Evolutionary conservation across 1,284 basidiomycete species (phyloP).

Genomic region (Cutaneotrichosporon dermatis): DNA sequence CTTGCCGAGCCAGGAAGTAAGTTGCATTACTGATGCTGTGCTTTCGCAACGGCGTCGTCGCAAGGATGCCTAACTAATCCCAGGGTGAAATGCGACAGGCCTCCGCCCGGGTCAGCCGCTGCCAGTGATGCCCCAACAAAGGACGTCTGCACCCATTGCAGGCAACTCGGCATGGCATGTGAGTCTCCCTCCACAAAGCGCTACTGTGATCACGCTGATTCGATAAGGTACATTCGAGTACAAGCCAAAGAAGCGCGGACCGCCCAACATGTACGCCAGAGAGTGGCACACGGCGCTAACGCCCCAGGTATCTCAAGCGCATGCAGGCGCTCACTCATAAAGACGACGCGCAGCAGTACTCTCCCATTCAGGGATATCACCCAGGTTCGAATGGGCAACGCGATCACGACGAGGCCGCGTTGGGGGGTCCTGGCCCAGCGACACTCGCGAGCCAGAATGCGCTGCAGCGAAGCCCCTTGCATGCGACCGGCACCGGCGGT

Average conservation of each 20-base stretch:
- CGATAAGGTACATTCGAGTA: slow-evolving; percentile 68
- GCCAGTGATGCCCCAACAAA: slow-evolving; percentile 17
- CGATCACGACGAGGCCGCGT: background rate
- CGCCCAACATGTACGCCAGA: slow-evolving; percentile 66
- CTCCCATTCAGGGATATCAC: background rate
- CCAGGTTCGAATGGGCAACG: background rate
- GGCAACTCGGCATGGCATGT: slow-evolving; percentile 72
- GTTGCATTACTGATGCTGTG: slow-evolving; percentile 14
- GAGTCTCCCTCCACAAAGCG: slow-evolving; percentile 7
- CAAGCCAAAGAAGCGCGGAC: slow-evolving; percentile 83
- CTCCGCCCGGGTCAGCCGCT: slow-evolving; percentile 27
- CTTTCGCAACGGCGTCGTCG: too few relatives aligned
- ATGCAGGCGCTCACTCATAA: slow-evolving; percentile 17
- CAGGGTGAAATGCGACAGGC: slow-evolving; percentile 46
- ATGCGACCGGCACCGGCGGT: too few relatives aligned
- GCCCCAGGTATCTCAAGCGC: slow-evolving; percentile 23
- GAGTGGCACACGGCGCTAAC: background rate
- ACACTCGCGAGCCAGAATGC: slow-evolving; percentile 18
- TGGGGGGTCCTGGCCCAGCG: slow-evolving; percentile 17
- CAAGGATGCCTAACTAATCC: too few relatives aligned
- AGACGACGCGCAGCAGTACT: background rate
- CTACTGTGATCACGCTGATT: background rate
- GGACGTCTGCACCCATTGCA: slow-evolving; percentile 57
- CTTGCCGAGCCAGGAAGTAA: slow-evolving; percentile 45
- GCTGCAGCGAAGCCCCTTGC: too few relatives aligned